Evolutionary conservation across 108 stramenopile species (phyloP), one percentile per base, ranked within the genome.

Genomic region (Discostella pseudostelligera): DNA sequence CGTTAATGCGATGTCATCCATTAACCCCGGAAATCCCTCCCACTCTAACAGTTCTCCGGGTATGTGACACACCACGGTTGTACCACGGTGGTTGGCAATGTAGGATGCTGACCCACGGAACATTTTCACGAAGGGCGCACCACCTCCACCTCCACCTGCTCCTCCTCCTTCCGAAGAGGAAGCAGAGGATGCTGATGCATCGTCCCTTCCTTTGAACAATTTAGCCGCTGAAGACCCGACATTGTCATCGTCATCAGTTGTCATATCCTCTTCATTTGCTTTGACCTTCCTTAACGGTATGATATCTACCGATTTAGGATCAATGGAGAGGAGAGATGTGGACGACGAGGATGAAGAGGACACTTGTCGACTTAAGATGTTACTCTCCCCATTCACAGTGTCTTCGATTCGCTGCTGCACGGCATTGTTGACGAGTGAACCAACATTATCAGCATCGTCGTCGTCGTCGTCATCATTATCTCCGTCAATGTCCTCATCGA

Each of bases 71-170:
- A 96, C 94, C 48, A 89, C 92, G 3, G 84, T 70, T 3, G 96
- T 85, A 53, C 86, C 85, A 1, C 96, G 82, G 76, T 98, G 97
- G 32, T 88, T 87, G 51, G 95, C 95, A 65, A 98, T 96, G 73
- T 98, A 98, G 9, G 92, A 93, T 32, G 96, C 97, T 24, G 88
- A 84, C 17, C 90, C 92, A 20, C 96, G 84, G 70, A 98, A 98
- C 82, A 96, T 92, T 40, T 90, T 84, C 0, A 96, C 94, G 70
- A 98, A 98, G 5, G 32, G 32, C 4, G 4, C 32, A 5, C 32
- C 5, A 32, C 32, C 32, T 32, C 32, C 32, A 4, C 4, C 32
- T 32, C 32, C 32, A 4, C 4, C 32, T 45, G 74, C 8, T 19
- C 76, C 76, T 20, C 24, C 17, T 4, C 46, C 46, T 19, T 20